phyloP scores from a whole-genome alignment of 768 basidiomycete genomes.

The Leccinellum luteum region DNA sequence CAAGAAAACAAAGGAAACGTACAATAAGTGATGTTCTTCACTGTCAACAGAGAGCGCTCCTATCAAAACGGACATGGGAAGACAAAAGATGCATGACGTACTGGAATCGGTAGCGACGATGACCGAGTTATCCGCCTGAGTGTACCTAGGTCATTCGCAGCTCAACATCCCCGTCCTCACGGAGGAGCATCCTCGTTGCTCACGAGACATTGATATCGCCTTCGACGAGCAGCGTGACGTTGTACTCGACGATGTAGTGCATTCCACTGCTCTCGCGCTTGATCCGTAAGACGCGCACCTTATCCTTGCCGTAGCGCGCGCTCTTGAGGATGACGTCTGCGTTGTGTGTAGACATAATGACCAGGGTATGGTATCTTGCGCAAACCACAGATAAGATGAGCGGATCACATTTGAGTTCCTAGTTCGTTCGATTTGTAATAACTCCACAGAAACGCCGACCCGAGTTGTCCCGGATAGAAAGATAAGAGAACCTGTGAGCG shows the following conservation, averaged over 20 bases:
- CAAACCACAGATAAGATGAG: neutral
- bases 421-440: neutral
- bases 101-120: slow-evolving; percentile 92
- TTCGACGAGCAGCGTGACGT: slow-evolving; percentile 75
- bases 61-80: neutral
- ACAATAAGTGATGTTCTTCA: slow-evolving; percentile 72
- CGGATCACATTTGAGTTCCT: too few species aligned
- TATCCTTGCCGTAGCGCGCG: slow-evolving; percentile 86
- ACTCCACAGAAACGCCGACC: neutral
- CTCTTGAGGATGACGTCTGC: slow-evolving; percentile 33
- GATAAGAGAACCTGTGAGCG: too few species aligned
- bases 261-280: slow-evolving; percentile 59
- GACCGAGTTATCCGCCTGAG: slow-evolving; percentile 81
- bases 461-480: neutral
- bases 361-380: neutral
- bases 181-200: neutral
- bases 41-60: slow-evolving; percentile 27
- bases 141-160: slow-evolving; percentile 53
- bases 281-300: slow-evolving; percentile 81
- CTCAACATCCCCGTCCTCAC: neutral
- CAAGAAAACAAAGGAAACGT: slow-evolving; percentile 7
- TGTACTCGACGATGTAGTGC: slow-evolving; percentile 84
- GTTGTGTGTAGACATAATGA: slow-evolving; percentile 28
- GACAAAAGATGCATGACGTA: slow-evolving; percentile 34
- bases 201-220: slow-evolving; percentile 80